Evolutionary conservation across 192 early-diverging fungal species (phyloP), one percentile per base, ranked within the genome.

Genomic region (Paraglomus brasilianum): DNA sequence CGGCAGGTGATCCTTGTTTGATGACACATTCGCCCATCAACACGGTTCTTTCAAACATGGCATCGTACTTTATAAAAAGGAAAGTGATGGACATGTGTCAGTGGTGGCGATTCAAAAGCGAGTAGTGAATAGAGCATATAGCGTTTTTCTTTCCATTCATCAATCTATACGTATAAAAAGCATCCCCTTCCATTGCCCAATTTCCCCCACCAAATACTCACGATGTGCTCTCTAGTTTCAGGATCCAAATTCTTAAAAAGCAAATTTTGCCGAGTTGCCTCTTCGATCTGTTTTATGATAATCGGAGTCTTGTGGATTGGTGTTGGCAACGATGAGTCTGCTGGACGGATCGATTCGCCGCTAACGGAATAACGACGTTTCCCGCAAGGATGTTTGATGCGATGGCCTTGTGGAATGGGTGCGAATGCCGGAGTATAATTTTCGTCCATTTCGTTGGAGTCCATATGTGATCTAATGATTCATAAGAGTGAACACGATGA

Each of bases 271-370:
- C 40, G 21, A 17, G 72, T 65, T 10, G 77, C 61, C 38, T 51
- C 51, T 38, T 68, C 39, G 21, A 80, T 80, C 19, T 57, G 62
- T 5, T 60, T 55, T 44, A 43, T 59, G 51, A 61, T 44, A 39
- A 53, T 13, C 0, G 49, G 61, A 19, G 75, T 57, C 53, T 80
- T 80, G 41, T 65, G 65, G 38, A 79, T 44, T 45, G 17, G 1
- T 40, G 50, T 13, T 49, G 55, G 8, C 19, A 70, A 4, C 50
- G 24, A 0, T 39, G 40, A 11, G 9, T 68, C 42, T 11, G 53
- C n/a, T 8, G 79, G 79, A 19, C 5, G 41, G 21, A 80, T 75
- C 13, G 79, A 80, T 59, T 80, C 79, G 2, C 74, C 79, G 44
- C 74, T 76, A 5, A 80, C 79, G 44, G 79, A 80, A 13, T 36